Base-by-base conservation (phyloP, 169 alveolate species). In the Cryptosporidium sp. region DNA sequence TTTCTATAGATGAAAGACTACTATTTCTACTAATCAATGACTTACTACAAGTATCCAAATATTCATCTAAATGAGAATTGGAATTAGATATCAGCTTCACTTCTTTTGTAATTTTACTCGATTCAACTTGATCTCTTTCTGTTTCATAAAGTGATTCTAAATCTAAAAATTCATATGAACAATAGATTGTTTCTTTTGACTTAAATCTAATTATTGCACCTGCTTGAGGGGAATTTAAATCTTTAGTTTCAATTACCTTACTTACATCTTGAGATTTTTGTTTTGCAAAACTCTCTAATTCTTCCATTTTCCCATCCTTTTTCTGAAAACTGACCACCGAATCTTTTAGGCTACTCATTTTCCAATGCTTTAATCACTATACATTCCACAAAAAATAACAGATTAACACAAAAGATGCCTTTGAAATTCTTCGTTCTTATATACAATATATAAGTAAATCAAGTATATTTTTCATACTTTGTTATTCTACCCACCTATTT, bases 1-100 rank as follows among this genome's bases (percentile, higher is more conserved):
- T 73, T 60, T 73, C 86, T 73, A 52, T 31, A 14, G 86, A 73
- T 33, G 18, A 33, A 35, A 42, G 71, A 39, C 56, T 31, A 23
- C 86, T 73, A 33, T 53, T 62, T 14, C 48, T 73, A 35, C 86
- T 73, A 12, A 18, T 33, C 18, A 58, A 4, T 18, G n/a, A 26
- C 51, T 42, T 31, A 56, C 70, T 56, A 7, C 16, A 26, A 5
- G 86, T 48, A 56, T 73, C 86, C 42, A 73, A 39, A 42, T 56
- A 73, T 12, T 73, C 70, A 18, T 73, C 86, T 2, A 37, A 21
- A n/a, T 48, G n/a, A 48, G 56, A 48, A 16, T 12, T 48, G 7
- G 16, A 48, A 48, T 65, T 33, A 29, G 45, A 37, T 18, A 21
- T 9, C 7, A 70, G 29, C 8, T 51, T 42, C 12, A 18, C 52